Evolutionary conservation across 345 rosid species (phyloP).

Genomic region (Brassica cretica): DNA sequence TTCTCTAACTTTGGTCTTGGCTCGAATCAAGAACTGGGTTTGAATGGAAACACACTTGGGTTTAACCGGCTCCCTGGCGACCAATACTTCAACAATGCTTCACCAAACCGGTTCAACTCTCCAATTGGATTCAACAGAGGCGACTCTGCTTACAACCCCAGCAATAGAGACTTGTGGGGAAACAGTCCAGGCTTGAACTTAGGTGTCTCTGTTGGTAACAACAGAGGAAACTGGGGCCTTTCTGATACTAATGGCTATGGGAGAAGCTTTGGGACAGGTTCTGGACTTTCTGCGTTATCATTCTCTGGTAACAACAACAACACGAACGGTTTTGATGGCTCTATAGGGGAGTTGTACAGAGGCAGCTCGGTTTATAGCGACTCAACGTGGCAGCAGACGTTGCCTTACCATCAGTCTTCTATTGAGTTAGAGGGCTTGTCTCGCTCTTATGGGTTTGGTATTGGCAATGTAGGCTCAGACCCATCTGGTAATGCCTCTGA

Average conservation of each 20-base stretch:
- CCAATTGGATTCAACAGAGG: constrained; percentile 73
- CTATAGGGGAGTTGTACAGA: constrained; percentile 63
- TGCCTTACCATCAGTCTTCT: constrained; percentile 44
- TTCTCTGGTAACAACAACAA: constrained; percentile 57
- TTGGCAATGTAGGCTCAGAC: constrained; percentile 65
- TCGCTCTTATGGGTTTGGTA: constrained; percentile 66
- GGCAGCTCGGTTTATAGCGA: constrained; percentile 68
- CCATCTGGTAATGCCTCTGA: constrained; percentile 60
- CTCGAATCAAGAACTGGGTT: constrained; percentile 74
- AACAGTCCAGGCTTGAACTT: constrained; percentile 65
- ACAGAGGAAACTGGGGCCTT: constrained; percentile 70
- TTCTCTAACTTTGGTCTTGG: constrained; percentile 66
- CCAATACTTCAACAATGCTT: constrained; percentile 49
- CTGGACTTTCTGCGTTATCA: constrained; percentile 46
- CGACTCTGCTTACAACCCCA: constrained; percentile 56
- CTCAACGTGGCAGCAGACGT: constrained; percentile 58
- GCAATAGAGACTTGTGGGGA: constrained; percentile 78
- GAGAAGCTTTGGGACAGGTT: constrained; percentile 52
- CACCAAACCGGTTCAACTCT: constrained; percentile 65
- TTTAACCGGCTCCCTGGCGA: constrained; percentile 65
- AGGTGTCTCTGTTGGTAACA: constrained; percentile 65
- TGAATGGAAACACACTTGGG: constrained; percentile 57
- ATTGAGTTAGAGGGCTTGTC: constrained; percentile 59
- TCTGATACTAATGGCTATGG: constrained; percentile 50
- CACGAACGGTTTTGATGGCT: constrained; percentile 58